Conservation (phyloP, 106 monocot species). For the Iris macrosiphon region DNA sequence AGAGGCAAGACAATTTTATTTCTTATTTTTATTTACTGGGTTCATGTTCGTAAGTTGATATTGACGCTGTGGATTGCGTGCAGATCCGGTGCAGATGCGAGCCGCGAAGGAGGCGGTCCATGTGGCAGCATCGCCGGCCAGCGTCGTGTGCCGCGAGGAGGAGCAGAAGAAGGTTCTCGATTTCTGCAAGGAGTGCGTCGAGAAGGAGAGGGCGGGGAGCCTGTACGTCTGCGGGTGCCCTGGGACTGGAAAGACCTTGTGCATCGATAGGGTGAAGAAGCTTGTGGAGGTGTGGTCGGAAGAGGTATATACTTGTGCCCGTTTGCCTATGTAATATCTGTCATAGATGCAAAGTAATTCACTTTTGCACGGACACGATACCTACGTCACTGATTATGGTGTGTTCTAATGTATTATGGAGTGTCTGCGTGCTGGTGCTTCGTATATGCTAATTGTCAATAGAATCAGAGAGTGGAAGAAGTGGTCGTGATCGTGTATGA, state of each 20-base stretch:
- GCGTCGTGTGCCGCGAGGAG: conserved; percentile 65
- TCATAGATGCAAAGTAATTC: no score
- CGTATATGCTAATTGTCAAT: no score
- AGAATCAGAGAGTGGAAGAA: no score
- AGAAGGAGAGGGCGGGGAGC: conserved; percentile 54
- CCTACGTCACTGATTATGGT: no score
- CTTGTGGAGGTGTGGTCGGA: conserved; percentile 51
- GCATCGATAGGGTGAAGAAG: conserved; percentile 45
- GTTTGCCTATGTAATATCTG: not conserved
- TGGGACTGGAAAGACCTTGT: conserved; percentile 91
- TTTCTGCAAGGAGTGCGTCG: conserved; percentile 63
- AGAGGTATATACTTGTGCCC: conserved; percentile 40
- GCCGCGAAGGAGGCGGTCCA: conserved; percentile 80
- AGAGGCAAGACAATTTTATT: conserved; percentile 10
- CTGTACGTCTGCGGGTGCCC: conserved; percentile 94
- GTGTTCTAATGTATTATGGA: no score
- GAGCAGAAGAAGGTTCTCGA: conserved; percentile 72
- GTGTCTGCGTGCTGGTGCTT: no score
- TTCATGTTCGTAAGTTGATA: not conserved
- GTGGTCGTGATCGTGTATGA: no score
- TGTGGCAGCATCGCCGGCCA: conserved; percentile 49
- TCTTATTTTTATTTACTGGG: not conserved
- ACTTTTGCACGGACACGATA: no score
- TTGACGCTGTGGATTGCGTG: not conserved
- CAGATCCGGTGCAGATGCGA: conserved; percentile 69